Evolutionary conservation across 2,329 filamentous ascomycete genomes (phyloP), one percentile per base, ranked within the genome.

Genomic region (Fusarium sp.): DNA sequence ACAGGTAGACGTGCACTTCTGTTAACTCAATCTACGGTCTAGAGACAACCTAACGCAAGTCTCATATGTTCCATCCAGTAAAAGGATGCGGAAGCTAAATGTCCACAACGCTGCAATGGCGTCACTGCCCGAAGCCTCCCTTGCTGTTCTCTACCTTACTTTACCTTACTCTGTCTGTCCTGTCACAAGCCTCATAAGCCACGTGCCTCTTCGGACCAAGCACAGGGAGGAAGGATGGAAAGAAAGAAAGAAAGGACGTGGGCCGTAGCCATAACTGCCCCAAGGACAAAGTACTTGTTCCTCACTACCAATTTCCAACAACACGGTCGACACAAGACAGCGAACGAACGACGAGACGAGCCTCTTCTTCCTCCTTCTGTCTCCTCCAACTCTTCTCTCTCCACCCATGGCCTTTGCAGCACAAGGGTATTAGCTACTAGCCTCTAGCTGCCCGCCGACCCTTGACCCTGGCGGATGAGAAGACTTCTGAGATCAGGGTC

Each of bases 281-380:
- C 29, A 54, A 75, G 60, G 65, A 44, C 47, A 66, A 66, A 36
- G 57, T 39, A 63, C 42, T 65, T 74, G 73, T 76, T 61, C 46
- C 70, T 70, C 75, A 74, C 75, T 76, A 76, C 76, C 75, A 76
- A 77, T 77, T 75, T 75, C 72, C 70, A 68, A 64, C 53, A 17
- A 49, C 22, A n/a, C 14, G 15, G 20, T 20, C 27, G 20, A 31
- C 29, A 44, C 38, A 33, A 53, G 49, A 45, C 50, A 52, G 65
- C 31, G 33, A 27, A 39, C 49, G 33, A 69, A 62, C 54, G 29
- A 55, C 31, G 56, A 71, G 42, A 59, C 38, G 58, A 69, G 54
- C 68, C 58, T 60, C 66, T 69, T 61, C 60, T 39, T 70, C 63
- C 41, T 35, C 60, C 42, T 64, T 68, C 39, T 62, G 49, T 54